Evolutionary conservation across 2,329 filamentous ascomycete species (phyloP).

Genomic region (Hypomyces rosellus): DNA sequence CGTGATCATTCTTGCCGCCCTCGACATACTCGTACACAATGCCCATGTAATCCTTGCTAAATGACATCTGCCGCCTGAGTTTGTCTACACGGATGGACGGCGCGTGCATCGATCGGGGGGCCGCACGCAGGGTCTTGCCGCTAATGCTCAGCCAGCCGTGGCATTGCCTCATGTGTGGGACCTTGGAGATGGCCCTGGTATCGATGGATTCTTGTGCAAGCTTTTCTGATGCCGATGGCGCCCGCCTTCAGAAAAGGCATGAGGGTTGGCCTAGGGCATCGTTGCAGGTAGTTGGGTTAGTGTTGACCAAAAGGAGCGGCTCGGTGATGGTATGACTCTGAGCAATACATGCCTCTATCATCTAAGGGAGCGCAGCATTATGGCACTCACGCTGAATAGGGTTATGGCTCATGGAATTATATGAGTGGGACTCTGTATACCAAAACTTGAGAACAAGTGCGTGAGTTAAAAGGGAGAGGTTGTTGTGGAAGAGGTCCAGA

Average conservation of each 20-base stretch:
- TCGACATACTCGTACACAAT: constrained; percentile 8
- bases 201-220: background rate
- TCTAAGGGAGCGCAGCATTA: constrained; percentile 5
- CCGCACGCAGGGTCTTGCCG: background rate
- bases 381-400: constrained; percentile 11
- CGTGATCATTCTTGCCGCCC: background rate
- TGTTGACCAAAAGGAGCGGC: background rate
- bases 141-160: constrained; percentile 1
- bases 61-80: background rate
- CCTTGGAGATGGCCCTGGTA: background rate
- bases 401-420: background rate
- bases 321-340: background rate
- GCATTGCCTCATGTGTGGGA: constrained; percentile 1
- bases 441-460: constrained; percentile 3
- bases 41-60: background rate
- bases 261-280: background rate
- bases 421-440: constrained; percentile 4
- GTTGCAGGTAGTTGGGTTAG: background rate
- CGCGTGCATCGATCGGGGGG: background rate
- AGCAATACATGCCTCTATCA: background rate
- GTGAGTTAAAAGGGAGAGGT: background rate
- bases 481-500: too few relatives aligned
- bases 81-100: background rate
- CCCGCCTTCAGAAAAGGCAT: background rate
- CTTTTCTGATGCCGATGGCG: background rate